These are phyloP conservation scores for Curvularia lunata DNA, from an alignment of 2,329 filamentous ascomycete genomes.

Conservation along the genomic window DNA sequence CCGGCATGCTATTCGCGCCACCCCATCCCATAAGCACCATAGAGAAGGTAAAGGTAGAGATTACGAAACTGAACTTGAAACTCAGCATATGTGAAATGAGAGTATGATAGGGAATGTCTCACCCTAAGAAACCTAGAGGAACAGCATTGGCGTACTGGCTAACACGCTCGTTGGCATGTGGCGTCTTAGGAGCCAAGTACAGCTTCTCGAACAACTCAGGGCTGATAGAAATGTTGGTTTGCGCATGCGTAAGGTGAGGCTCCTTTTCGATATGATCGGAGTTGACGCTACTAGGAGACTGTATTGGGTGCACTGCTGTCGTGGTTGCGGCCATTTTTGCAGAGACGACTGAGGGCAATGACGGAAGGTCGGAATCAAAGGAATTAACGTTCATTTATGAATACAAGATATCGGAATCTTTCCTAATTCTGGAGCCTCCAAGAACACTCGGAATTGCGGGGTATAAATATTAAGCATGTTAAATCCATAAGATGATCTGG, in stretches of 20 bases:
- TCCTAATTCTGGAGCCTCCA: neutral
- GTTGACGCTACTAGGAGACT: slow-evolving; percentile 12
- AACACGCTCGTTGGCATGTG: slow-evolving; percentile 28
- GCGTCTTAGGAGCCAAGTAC: slow-evolving; percentile 36
- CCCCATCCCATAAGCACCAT: slow-evolving; percentile 52
- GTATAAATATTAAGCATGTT: neutral
- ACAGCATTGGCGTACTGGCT: slow-evolving; percentile 35
- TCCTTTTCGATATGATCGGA: slow-evolving; percentile 30
- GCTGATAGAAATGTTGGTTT: slow-evolving; percentile 36
- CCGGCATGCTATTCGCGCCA: slow-evolving; percentile 45
- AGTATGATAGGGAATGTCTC: neutral
- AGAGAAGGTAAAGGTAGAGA: slow-evolving; percentile 50
- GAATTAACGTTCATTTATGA: neutral
- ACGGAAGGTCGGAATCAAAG: neutral
- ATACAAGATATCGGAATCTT: neutral
- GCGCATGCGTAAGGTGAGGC: slow-evolving; percentile 27
- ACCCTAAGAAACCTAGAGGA: slow-evolving; percentile 40
- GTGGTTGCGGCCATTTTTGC: slow-evolving; percentile 10
- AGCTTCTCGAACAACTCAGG: slow-evolving; percentile 41
- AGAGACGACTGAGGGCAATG: neutral
- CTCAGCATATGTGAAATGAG: neutral
- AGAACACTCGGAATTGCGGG: neutral
- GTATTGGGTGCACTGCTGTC: neutral
- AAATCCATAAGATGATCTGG: neutral
- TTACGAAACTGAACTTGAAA: slow-evolving; percentile 39